phyloP scores from a whole-genome alignment of 108 stramenopile genomes.

The Skeletonema tropicum region DNA sequence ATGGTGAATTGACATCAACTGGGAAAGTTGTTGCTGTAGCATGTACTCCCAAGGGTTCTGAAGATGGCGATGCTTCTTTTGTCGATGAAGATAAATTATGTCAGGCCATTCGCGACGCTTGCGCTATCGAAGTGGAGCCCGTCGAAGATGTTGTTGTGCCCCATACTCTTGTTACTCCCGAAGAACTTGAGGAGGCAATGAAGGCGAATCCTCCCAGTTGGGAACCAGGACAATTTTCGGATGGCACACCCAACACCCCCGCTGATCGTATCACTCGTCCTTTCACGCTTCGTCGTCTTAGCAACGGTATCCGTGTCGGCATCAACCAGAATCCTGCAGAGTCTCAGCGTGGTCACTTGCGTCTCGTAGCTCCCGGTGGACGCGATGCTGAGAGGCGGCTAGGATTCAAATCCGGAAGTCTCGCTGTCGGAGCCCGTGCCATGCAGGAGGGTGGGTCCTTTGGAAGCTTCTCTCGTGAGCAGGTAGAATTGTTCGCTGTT shows the following conservation, averaged over 20 bases:
- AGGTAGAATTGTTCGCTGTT: slow-evolving; percentile 98
- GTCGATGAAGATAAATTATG: slow-evolving; percentile 78
- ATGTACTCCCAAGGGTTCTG: slow-evolving; percentile 76
- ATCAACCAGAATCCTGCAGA: slow-evolving; percentile 82
- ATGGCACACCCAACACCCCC: slow-evolving; percentile 90
- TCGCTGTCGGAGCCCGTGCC: slow-evolving; percentile 94
- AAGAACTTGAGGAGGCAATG: slow-evolving; percentile 68
- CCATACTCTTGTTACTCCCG: slow-evolving; percentile 74
- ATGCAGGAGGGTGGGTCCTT: slow-evolving; percentile 99
- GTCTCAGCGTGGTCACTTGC: slow-evolving; percentile 91
- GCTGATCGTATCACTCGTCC: slow-evolving; percentile 85
- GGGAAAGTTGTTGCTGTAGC: slow-evolving; percentile 84
- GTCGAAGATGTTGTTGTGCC: slow-evolving; percentile 89
- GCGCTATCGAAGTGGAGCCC: slow-evolving; percentile 77
- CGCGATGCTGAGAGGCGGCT: slow-evolving; percentile 87
- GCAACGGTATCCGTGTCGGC: slow-evolving; percentile 87
- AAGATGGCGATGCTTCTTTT: slow-evolving; percentile 49
- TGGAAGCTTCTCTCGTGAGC: slow-evolving; percentile 92
- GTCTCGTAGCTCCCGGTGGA: slow-evolving; percentile 92
- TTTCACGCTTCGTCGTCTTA: slow-evolving; percentile 82
- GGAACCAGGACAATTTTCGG: slow-evolving; percentile 77
- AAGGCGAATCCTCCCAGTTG: slow-evolving; percentile 72
- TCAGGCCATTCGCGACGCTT: slow-evolving; percentile 78
- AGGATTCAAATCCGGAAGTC: slow-evolving; percentile 78
- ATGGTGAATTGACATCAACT: slow-evolving; percentile 57